Evolutionary conservation across 106 monocot species (phyloP).

Genomic region (Dendrobium chrysotoxum): DNA sequence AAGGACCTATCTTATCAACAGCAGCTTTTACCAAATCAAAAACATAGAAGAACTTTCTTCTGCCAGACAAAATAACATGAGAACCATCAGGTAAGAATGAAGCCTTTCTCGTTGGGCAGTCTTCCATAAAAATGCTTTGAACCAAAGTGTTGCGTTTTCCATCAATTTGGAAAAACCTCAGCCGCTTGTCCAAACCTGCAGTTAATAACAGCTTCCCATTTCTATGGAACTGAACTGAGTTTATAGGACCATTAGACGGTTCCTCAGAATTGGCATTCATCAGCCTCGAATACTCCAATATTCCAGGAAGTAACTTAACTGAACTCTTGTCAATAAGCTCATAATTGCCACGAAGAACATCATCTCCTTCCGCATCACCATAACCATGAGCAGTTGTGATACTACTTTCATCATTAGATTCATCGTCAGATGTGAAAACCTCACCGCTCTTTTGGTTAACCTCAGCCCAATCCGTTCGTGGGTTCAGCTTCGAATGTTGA

Average conservation of each 20-base stretch:
- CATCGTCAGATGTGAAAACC: conserved; percentile 26
- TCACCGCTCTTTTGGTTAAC: not conserved
- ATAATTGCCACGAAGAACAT: conserved; percentile 46
- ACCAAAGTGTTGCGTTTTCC: conserved; percentile 76
- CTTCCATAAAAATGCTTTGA: conserved; percentile 66
- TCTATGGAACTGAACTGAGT: conserved; percentile 79
- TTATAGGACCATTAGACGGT: conserved; percentile 54
- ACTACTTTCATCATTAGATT: conserved; percentile 35
- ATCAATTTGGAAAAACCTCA: conserved; percentile 88
- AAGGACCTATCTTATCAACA: conserved; percentile 66
- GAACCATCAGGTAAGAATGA: conserved; percentile 84
- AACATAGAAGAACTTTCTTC: conserved; percentile 82
- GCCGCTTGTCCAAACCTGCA: conserved; percentile 49
- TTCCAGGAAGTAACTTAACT: conserved; percentile 58
- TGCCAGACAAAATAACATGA: conserved; percentile 63
- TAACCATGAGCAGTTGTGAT: conserved; percentile 27
- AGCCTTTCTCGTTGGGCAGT: conserved; percentile 73
- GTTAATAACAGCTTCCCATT: conserved; percentile 73
- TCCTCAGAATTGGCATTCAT: conserved; percentile 66
- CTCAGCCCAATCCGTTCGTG: conserved; percentile 67
- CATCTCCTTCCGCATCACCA: conserved; percentile 16
- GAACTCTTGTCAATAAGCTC: conserved; percentile 47
- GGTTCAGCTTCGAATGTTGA: conserved; percentile 70
- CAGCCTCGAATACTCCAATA: conserved; percentile 68
- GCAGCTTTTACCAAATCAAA: conserved; percentile 74